Base-by-base conservation (phyloP, 1,139 yeast genomes). In the Protomyces inouyei region DNA sequence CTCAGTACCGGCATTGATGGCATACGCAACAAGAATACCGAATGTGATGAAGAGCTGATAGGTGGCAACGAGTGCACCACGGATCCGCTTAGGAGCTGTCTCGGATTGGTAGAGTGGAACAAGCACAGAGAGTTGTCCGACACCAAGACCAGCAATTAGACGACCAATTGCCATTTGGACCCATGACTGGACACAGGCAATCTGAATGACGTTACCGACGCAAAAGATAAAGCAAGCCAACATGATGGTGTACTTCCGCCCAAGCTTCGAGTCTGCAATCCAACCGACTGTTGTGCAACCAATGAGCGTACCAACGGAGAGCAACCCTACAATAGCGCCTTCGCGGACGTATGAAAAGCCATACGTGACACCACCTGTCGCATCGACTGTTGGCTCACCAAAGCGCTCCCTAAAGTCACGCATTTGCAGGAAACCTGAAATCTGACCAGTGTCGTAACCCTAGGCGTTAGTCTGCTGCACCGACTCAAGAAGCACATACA, bases 381-480 rank as follows among this genome's bases (percentile, higher is more conserved):
- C 52, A 38, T 64, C 65, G 46, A 18, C 25, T 12, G 48, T n/a
- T n/a, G 48, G 23, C 52, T 51, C 54, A 18, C 85, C 85, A 69
- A 86, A 87, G 69, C 83, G 78, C 48, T 74, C 72, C 63, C 76
- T 77, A 73, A 85, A 90, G 70, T 84, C 85, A 3, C 82, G 76
- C 88, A 86, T 86, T 71, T 85, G 85, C 72, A 87, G 81, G 71
- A 87, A 85, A 72, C 95, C 95, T 46, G 87, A 83, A 72, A 86
- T 86, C 70, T 90, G 85, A 77, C 92, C 91, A 37, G 91, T 85
- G 77, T 86, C 91, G 0, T 16, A 18, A n/a, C 48, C 16, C 16
- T 38, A 82, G 85, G 86, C 43, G 3, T 69, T 91, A 91, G 8
- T 10, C 14, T 38, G 18, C 32, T 28, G 32, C 2, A 28, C 1